These are phyloP conservation scores for Brettanomyces custersianus DNA, from an alignment of 805 yeast genomes.

Conservation along the genomic window DNA sequence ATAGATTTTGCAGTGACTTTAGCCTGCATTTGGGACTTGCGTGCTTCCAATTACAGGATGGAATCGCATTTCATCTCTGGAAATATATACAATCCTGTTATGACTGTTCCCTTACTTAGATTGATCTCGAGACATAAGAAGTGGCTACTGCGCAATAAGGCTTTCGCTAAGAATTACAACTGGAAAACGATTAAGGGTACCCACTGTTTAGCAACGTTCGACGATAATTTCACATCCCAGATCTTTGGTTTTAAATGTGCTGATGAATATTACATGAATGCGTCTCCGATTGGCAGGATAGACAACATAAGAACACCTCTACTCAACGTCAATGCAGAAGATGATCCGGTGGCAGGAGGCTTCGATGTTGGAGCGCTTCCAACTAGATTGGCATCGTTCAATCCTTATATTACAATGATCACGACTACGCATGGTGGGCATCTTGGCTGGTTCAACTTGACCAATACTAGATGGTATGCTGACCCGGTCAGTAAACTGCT, in stretches of 20 bases:
- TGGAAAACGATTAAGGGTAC: conserved; percentile 12
- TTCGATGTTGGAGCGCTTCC: conserved; percentile 36
- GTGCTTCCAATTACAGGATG: conserved; percentile 30
- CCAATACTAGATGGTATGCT: conserved; percentile 61
- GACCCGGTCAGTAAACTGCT: conserved; percentile 37
- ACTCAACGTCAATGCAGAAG: conserved; percentile 52
- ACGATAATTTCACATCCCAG: conserved; percentile 53
- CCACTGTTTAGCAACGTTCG: conserved; percentile 45
- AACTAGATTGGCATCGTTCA: conserved; percentile 34
- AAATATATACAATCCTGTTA: conserved; percentile 38
- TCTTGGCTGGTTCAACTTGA: conserved; percentile 62
- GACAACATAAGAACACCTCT: conserved; percentile 52
- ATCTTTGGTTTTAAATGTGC: conserved; percentile 58
- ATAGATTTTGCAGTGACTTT: conserved; percentile 51
- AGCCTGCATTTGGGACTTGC: conserved; percentile 70
- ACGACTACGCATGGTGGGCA: conserved; percentile 73
- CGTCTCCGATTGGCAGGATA: conserved; percentile 47
- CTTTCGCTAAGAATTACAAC: conserved; percentile 15
- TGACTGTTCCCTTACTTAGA: conserved; percentile 38
- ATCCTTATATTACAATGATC: conserved; percentile 52
- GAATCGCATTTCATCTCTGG: conserved; percentile 33
- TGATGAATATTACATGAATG: conserved; percentile 55
- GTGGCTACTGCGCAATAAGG: conserved; percentile 25
- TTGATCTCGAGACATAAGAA: conserved; percentile 35
- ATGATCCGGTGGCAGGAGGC: conserved; percentile 66